Evolutionary conservation across 108 stramenopile species (phyloP), one percentile per base, ranked within the genome.

Genomic region (Skeletonema grethae): DNA sequence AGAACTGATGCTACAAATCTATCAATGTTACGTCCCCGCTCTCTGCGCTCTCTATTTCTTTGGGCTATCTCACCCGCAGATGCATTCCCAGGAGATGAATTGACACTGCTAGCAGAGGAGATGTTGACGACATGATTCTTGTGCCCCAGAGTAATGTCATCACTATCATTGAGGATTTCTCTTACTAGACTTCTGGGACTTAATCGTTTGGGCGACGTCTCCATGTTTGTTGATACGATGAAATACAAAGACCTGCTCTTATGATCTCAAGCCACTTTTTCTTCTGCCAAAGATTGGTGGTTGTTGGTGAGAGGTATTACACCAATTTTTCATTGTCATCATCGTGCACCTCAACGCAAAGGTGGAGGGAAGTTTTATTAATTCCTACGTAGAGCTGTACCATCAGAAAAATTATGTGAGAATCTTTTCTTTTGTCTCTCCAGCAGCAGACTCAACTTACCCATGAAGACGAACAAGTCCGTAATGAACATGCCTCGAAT

Each of bases 1-100:
- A 80, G 64, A 1, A 80, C 79, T 35, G 63, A 61, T 45, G 72
- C 72, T 8, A 80, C 79, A 34, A 73, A 80, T 65, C 61, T 50
- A 57, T 80, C 79, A 20, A 80, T 80, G 22, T 71, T 72, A 10
- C 79, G 71, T 16, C 46, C 65, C 63, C 72, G 63, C 36, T 62
- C 61, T 31, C 32, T 50, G 13, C 72, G 63, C 36, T 62, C 61
- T 31, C 32, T 50, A 22, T 57, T 72, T 3, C 36, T 36, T n/a
- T 16, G 32, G 12, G 36, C 30, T 31, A 57, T 53, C 16, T 64
- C 35, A 22, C 32, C 57, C 18, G 50, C 50, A 8, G 50, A 53
- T 15, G 50, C 50, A 9, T 24, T 53, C 16, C 46, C 55, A 36
- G 46, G 48, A 34, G 67, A 56, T 35, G 76, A 70, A 16, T 41